Evolutionary conservation across 805 yeast species (phyloP).

Genomic region (Ogataea zsoltii): DNA sequence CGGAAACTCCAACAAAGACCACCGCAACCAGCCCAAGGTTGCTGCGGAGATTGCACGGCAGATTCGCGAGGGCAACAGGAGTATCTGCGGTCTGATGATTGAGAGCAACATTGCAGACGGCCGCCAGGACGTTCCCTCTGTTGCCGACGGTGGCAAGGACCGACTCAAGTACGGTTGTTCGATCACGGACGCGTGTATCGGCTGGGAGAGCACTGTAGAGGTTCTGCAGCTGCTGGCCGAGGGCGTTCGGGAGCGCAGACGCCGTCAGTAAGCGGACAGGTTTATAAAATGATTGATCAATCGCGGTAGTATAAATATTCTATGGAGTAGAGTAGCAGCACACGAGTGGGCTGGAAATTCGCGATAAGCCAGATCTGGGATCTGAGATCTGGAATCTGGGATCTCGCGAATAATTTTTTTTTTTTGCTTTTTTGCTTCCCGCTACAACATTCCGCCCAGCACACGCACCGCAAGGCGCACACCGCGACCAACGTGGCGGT

Average conservation of each 20-base stretch:
- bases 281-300: too few relatives aligned
- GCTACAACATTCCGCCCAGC: conserved; percentile 53
- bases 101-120: conserved; percentile 93
- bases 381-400: too few relatives aligned
- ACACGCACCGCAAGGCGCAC: conserved; percentile 68
- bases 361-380: too few relatives aligned
- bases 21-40: conserved; percentile 90
- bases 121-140: conserved; percentile 83
- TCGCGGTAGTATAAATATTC: neutral
- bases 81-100: conserved; percentile 93
- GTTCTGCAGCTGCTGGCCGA: conserved; percentile 72
- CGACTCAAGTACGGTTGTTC: conserved; percentile 88
- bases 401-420: too few relatives aligned
- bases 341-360: too few relatives aligned
- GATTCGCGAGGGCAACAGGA: conserved; percentile 67
- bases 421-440: too few relatives aligned
- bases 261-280: too few relatives aligned
- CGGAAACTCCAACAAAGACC: conserved; percentile 91
- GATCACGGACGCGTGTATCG: conserved; percentile 96
- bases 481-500: conserved; percentile 60
- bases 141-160: conserved; percentile 64
- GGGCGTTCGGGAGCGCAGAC: conserved; percentile 80
- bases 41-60: conserved; percentile 78
- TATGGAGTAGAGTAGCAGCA: neutral
- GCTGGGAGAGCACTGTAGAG: conserved; percentile 79